Evolutionary conservation across 2,329 filamentous ascomycete species (phyloP).

Genomic region (Colletotrichum filicis): DNA sequence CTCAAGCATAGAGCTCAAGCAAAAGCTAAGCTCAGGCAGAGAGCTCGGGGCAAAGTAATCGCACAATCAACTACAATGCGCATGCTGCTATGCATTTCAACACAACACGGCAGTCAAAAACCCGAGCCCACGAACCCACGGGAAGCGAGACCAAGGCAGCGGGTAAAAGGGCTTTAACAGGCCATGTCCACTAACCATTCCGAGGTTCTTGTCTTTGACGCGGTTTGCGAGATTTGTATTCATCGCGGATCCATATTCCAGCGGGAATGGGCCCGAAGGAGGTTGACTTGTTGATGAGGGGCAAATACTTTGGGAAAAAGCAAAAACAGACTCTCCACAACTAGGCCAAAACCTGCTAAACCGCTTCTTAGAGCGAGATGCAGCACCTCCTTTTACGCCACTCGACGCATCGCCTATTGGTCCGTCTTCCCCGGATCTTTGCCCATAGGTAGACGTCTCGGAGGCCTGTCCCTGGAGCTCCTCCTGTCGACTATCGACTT

Average conservation of each 20-base stretch:
- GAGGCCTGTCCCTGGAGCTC: not conserved
- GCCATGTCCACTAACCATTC: slow-evolving; percentile 12
- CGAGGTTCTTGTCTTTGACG: slow-evolving; percentile 7
- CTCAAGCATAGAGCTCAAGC: not conserved
- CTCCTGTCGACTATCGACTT: not conserved
- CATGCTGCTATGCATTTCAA: not conserved
- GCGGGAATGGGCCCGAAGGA: slow-evolving; percentile 6
- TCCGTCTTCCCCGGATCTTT: slow-evolving; percentile 26
- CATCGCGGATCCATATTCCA: slow-evolving; percentile 20
- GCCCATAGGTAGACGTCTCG: not conserved
- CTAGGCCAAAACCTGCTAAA: slow-evolving; percentile 10
- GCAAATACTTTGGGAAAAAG: not conserved
- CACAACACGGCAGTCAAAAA: not conserved
- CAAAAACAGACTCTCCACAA: not conserved
- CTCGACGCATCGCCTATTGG: slow-evolving; percentile 15
- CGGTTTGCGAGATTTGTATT: slow-evolving; percentile 3
- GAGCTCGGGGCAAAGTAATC: not conserved
- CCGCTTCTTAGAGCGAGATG: slow-evolving; percentile 3
- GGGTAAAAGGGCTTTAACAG: not conserved
- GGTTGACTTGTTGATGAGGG: not conserved
- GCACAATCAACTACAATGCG: not conserved
- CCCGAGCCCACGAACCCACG: not conserved
- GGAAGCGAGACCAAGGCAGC: not conserved
- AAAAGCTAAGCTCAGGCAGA: too few species aligned
- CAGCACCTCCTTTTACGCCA: slow-evolving; percentile 12